These are phyloP conservation scores for Diospyros lotus DNA, from an alignment of 148 eudicot genomes.

Conservation along the genomic window DNA sequence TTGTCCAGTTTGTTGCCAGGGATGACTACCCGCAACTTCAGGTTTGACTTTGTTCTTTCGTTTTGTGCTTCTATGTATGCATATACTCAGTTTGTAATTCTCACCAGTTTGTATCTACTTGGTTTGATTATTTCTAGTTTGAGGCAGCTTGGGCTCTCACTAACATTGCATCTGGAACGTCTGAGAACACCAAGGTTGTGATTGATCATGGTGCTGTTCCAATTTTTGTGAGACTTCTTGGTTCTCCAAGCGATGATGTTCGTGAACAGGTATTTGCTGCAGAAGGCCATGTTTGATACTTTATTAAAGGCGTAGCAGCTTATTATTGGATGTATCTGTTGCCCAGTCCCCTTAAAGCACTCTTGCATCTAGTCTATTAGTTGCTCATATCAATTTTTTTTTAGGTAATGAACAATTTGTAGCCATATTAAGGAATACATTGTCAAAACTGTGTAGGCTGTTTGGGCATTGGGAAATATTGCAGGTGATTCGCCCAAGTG, in stretches of 20 bases:
- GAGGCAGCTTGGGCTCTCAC: conserved; percentile 44
- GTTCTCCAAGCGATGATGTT: conserved; percentile 39
- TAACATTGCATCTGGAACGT: conserved; percentile 45
- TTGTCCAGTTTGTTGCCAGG: conserved; percentile 36
- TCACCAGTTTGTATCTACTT: not conserved
- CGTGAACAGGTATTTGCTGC: conserved; percentile 33
- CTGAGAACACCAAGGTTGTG: conserved; percentile 40
- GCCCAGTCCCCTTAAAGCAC: too few relatives aligned
- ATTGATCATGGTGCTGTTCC: conserved; percentile 46
- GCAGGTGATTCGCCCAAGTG: conserved; percentile 54
- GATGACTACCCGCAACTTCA: conserved; percentile 45
- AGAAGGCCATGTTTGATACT: too few relatives aligned
- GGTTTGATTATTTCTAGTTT: conserved; percentile 10
- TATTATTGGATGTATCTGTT: too few relatives aligned
- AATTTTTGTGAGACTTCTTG: conserved; percentile 38
- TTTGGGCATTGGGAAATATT: conserved; percentile 51
- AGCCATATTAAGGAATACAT: too few relatives aligned
- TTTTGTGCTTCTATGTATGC: not conserved
- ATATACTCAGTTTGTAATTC: not conserved
- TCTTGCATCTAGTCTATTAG: too few relatives aligned
- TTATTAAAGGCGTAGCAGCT: too few relatives aligned
- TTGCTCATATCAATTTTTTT: too few relatives aligned
- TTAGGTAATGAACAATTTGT: too few relatives aligned
- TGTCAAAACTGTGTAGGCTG: conserved; percentile 23
- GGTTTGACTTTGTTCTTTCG: conserved; percentile 14